Evolutionary conservation across 352 stramenopile genomes (phyloP).

Genomic region (Phytophthora sp.): DNA sequence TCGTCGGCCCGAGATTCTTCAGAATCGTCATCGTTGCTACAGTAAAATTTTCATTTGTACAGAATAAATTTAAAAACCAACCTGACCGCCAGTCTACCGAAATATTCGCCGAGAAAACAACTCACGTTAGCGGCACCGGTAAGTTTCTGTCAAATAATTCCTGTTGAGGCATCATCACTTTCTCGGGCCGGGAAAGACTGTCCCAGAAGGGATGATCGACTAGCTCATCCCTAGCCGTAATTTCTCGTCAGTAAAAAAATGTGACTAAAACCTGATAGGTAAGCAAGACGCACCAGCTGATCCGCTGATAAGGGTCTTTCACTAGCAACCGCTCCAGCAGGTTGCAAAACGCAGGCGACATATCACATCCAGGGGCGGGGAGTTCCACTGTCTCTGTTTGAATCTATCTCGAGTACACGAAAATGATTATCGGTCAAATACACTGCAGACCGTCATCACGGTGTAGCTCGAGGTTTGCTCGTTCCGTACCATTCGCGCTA

Average conservation of each 20-base stretch:
- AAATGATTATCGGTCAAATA: background rate
- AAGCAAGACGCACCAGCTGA: constrained; percentile 65
- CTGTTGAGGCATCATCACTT: constrained; percentile 61
- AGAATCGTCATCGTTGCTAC: background rate
- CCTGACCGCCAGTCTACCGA: background rate
- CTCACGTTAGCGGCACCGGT: constrained; percentile 18
- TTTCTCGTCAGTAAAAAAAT: constrained; percentile 16
- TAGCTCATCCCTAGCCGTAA: constrained; percentile 59
- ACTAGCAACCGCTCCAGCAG: constrained; percentile 65
- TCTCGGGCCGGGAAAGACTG: constrained; percentile 31
- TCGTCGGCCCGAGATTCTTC: constrained; percentile 4
- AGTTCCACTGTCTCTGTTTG: constrained; percentile 62
- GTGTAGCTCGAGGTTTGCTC: background rate
- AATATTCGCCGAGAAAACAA: background rate
- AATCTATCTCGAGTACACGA: constrained; percentile 49
- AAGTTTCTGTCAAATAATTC: constrained; percentile 52
- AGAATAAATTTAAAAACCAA: constrained; percentile 5
- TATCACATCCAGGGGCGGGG: constrained; percentile 51
- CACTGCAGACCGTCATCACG: background rate
- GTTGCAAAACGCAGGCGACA: constrained; percentile 61
- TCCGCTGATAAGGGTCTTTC: constrained; percentile 76
- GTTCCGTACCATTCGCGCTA: constrained; percentile 65
- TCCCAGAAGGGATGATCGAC: constrained; percentile 77
- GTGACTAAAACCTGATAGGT: background rate
- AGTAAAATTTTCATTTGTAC: constrained; percentile 2